Base-by-base conservation (phyloP, 208 protist genomes). In the Trypanosoma grayi region DNA sequence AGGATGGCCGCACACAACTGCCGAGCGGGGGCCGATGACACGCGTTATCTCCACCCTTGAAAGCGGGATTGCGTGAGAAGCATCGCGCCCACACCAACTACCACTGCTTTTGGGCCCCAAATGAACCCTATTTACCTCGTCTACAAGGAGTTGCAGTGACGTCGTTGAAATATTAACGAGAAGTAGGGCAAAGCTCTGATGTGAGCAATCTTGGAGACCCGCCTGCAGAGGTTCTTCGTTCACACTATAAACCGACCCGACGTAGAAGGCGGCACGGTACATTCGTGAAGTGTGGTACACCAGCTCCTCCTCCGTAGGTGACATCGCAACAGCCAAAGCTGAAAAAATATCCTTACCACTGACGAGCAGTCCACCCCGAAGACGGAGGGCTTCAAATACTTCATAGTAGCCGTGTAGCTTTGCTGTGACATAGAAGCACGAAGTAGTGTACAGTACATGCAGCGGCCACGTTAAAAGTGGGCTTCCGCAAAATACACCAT, bases 1-100 rank as follows among this genome's bases (percentile, higher is more conserved):
- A 40, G 86, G 86, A 52, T 93, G 82, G 25, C 83, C 86, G 43
- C 69, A 87, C n/a, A 93, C 69, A 20, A 93, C 69, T 22, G 78
- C 75, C 7, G 77, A 78, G 44, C 80, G 86, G 50, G 59, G 70
- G 61, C 79, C 82, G 43, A 93, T 81, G 25, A 93, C 59, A 31
- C 85, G 85, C 34, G 77, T 79, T 48, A 92, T 63, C 59, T 87
- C 77, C 36, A 92, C 78, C 31, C 68, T 59, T 18, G 79, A 79
- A 57, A 83, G 62, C 2, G 81, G 79, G 70, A 73, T 56, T 50
- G 68, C 54, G 16, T 47, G 22, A 24, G 40, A 44, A 14, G 16
- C 22, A 24, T 50, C 30, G n/a, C 31, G 2, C 3, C n/a, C 40
- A 43, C 8, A 45, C 1, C 27, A 25, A 30, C 22, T 14, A 10